Percentiles rank a stretch among this genome's conserved stretches.
phyloP scores from a whole-genome alignment of 768 basidiomycete genomes.

The Coprinellus micaceus region DNA sequence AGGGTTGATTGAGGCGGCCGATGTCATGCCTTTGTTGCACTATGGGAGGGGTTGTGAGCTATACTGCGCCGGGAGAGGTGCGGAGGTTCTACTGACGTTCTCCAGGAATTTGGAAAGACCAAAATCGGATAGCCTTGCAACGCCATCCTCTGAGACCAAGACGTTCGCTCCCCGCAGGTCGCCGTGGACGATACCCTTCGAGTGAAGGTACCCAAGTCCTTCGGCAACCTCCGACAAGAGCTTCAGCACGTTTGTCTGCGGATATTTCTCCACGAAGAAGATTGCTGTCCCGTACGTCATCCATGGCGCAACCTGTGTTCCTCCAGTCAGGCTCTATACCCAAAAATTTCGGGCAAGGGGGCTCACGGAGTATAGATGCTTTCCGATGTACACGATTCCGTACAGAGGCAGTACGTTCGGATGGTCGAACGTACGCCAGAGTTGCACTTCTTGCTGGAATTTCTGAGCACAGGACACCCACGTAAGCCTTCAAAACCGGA shows the following conservation, averaged over 20 bases:
- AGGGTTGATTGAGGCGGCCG: constrained; percentile 25
- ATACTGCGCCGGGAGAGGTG: neutral
- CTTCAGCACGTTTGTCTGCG: constrained; percentile 31
- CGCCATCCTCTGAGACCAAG: constrained; percentile 35
- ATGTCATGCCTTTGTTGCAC: constrained; percentile 26
- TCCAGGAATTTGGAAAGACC: constrained; percentile 38
- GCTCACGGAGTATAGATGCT: constrained; percentile 31
- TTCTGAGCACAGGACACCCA: constrained; percentile 22
- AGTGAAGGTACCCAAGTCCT: constrained; percentile 40
- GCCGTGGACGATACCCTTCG: constrained; percentile 36
- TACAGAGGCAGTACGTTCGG: constrained; percentile 36
- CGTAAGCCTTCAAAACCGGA: neutral
- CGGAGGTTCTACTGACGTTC: constrained; percentile 24
- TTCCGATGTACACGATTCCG: constrained; percentile 33
- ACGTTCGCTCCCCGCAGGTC: constrained; percentile 43
- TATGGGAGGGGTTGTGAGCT: constrained; percentile 5
- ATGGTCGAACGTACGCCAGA: constrained; percentile 41
- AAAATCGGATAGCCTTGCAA: constrained; percentile 43
- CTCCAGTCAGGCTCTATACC: neutral
- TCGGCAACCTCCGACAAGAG: constrained; percentile 36
- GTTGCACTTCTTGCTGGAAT: constrained; percentile 39
- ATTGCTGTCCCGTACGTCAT: constrained; percentile 41
- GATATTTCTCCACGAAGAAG: constrained; percentile 28
- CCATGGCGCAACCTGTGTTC: constrained; percentile 41
- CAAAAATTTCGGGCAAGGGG: neutral